Conservation (phyloP, 257 asterid species). For the Perilla frutescens region DNA sequence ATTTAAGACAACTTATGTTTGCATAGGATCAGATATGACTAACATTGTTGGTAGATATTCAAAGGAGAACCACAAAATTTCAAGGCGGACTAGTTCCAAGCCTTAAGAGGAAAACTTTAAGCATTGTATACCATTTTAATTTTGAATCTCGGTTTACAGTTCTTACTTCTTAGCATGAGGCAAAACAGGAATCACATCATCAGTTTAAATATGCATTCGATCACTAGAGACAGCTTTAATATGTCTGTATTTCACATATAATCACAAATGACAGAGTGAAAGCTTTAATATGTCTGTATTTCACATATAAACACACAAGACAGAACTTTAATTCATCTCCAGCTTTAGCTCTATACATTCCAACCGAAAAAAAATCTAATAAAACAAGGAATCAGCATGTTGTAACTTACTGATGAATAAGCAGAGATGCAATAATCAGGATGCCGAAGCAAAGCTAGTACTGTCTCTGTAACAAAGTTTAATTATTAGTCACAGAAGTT, state of each 20-base stretch:
- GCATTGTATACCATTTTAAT: too few species aligned
- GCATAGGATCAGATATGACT: not conserved
- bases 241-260: not conserved
- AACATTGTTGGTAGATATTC: not conserved
- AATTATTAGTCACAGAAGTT: slow-evolving; percentile 9
- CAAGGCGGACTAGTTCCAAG: not conserved
- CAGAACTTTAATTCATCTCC: not conserved
- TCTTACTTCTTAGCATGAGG: not conserved
- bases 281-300: too few species aligned
- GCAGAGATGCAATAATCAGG: slow-evolving; percentile 96
- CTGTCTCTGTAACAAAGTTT: slow-evolving; percentile 76
- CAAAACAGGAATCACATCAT: not conserved
- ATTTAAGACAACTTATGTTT: not conserved
- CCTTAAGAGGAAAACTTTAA: not conserved
- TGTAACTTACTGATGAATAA: slow-evolving; percentile 79
- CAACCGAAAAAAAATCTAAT: too few species aligned
- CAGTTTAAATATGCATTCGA: not conserved
- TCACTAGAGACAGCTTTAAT: too few species aligned
- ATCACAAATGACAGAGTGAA: not conserved
- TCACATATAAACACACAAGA: not conserved
- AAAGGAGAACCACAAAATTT: too few species aligned
- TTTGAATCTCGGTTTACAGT: too few species aligned
- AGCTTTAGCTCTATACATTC: too few species aligned
- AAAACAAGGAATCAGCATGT: not conserved
- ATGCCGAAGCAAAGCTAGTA: slow-evolving; percentile 92